Evolutionary conservation across 2,329 filamentous ascomycete species (phyloP).

Genomic region (Penicillium sp.): DNA sequence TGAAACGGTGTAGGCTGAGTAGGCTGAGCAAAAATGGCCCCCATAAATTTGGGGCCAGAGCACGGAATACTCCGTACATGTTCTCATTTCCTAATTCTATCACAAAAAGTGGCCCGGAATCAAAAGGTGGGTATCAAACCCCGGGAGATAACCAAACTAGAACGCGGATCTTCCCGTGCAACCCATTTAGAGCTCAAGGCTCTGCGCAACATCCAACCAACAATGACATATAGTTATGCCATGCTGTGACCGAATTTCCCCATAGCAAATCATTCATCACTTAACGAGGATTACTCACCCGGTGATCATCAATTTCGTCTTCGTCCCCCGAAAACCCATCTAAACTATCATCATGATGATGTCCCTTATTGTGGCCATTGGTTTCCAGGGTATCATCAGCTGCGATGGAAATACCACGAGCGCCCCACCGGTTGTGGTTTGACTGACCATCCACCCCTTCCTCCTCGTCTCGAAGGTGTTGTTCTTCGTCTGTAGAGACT

Average conservation of each 20-base stretch:
- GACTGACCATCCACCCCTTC: slow-evolving; percentile 28
- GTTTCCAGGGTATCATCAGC: slow-evolving; percentile 54
- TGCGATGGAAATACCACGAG: slow-evolving; percentile 59
- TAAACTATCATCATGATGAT: slow-evolving; percentile 9
- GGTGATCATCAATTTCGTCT: slow-evolving; percentile 3
- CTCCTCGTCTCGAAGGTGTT: slow-evolving; percentile 35
- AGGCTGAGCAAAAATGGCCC: not conserved
- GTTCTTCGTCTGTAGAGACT: slow-evolving; percentile 39
- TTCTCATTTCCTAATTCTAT: not conserved
- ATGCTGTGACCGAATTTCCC: not conserved
- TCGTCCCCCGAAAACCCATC: slow-evolving; percentile 16
- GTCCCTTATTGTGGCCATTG: slow-evolving; percentile 17
- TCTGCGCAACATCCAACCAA: not conserved
- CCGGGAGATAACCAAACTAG: slow-evolving; percentile 1
- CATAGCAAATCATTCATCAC: not conserved
- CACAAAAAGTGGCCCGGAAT: not conserved
- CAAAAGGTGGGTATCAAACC: not conserved
- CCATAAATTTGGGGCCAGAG: not conserved
- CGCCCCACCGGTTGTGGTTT: slow-evolving; percentile 55
- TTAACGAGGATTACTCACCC: slow-evolving; percentile 1
- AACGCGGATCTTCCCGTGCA: slow-evolving; percentile 7
- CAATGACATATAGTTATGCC: too few species aligned
- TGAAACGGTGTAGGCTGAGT: not conserved
- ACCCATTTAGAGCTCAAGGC: not conserved
- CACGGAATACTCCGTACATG: not conserved